Evolutionary conservation across 495 filamentous ascomycete species (phyloP).

Genomic region (Clohesyomyces aquaticus): DNA sequence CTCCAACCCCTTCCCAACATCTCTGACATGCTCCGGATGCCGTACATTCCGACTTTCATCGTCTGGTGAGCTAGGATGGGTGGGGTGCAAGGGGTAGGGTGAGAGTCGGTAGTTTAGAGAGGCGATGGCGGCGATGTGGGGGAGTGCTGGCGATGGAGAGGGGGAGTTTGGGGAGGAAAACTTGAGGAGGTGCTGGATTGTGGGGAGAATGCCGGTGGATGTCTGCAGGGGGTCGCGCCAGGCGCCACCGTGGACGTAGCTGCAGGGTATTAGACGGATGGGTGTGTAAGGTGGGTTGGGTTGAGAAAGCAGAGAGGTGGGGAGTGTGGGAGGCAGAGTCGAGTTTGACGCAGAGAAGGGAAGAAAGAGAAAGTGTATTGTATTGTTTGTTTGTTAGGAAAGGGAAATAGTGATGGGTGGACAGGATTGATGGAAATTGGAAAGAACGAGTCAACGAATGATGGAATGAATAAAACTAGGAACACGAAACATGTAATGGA

Average conservation of each 20-base stretch:
- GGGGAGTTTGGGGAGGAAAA: too few species aligned
- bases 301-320: neutral
- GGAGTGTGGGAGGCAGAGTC: neutral
- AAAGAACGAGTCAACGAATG: too few species aligned
- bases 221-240: slow-evolving; percentile 40
- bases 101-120: slow-evolving; percentile 41
- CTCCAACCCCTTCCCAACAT: slow-evolving; percentile 20
- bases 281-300: neutral
- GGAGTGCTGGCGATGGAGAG: neutral
- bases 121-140: slow-evolving; percentile 36
- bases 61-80: slow-evolving; percentile 8
- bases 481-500: too few species aligned
- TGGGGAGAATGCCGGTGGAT: slow-evolving; percentile 16
- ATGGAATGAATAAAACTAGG: too few species aligned
- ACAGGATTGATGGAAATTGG: neutral
- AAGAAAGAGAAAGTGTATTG: too few species aligned
- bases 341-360: too few species aligned
- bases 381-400: too few species aligned
- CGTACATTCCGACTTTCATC: slow-evolving; percentile 26
- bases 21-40: slow-evolving; percentile 37
- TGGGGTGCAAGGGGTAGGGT: slow-evolving; percentile 31
- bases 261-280: too few species aligned
- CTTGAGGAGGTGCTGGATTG: slow-evolving; percentile 25
- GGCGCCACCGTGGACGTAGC: slow-evolving; percentile 43
- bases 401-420: neutral